These are phyloP conservation scores for Thraustotheca clavata DNA, from an alignment of 352 stramenopile species.

Conservation along the genomic window DNA sequence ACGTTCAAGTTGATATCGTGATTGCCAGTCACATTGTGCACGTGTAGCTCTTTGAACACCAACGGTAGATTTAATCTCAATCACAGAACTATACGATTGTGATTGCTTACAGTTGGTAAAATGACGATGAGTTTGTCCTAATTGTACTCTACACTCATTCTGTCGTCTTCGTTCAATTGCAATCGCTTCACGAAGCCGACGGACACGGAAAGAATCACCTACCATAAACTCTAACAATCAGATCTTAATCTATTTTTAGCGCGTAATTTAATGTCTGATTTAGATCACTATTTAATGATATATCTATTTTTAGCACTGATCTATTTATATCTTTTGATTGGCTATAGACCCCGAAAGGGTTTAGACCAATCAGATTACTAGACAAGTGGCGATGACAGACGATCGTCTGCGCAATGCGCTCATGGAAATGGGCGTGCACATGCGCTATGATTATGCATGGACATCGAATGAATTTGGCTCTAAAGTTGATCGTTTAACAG, in stretches of 20 bases:
- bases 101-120: background rate
- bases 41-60: background rate
- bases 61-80: background rate
- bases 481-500: conserved; percentile 39
- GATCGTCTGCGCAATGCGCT: conserved; percentile 15
- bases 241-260: conserved; percentile 13
- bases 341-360: too few relatives aligned
- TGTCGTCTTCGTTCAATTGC: background rate
- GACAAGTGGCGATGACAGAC: too few relatives aligned
- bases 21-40: background rate
- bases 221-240: background rate
- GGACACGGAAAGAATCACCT: background rate
- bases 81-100: background rate
- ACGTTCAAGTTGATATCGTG: background rate
- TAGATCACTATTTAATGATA: too few relatives aligned
- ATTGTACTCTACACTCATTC: background rate
- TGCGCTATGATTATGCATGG: conserved; percentile 85
- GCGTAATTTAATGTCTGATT: background rate
- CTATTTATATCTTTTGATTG: too few relatives aligned
- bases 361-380: too few relatives aligned
- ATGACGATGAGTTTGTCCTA: background rate
- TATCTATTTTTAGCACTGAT: too few relatives aligned
- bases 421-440: conserved; percentile 33
- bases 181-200: background rate
- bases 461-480: conserved; percentile 48